These are phyloP conservation scores for Euclidium syriacum DNA, from an alignment of 345 rosid genomes.

Conservation along the genomic window DNA sequence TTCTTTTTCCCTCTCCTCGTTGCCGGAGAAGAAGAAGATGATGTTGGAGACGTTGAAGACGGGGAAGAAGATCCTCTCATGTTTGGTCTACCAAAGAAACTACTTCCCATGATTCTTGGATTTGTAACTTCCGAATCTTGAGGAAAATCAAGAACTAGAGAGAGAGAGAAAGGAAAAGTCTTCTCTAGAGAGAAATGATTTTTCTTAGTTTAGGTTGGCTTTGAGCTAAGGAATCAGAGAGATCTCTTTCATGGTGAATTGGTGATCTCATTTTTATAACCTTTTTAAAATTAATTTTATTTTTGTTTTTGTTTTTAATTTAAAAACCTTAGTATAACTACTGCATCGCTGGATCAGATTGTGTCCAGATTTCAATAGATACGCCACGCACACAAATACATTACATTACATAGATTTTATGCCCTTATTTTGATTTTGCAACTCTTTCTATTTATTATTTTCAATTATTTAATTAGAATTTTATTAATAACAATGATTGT, in stretches of 20 bases:
- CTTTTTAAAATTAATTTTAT: not conserved
- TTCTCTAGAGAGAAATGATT: not conserved
- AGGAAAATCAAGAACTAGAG: conserved; percentile 16
- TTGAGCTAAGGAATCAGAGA: conserved; percentile 32
- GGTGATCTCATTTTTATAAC: conserved; percentile 23
- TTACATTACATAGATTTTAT: conserved; percentile 61
- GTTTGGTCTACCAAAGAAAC: conserved; percentile 67
- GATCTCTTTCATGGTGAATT: conserved; percentile 36
- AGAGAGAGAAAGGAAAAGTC: conserved; percentile 23
- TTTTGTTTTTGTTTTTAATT: not conserved
- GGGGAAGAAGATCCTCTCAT: conserved; percentile 31
- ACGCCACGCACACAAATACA: conserved; percentile 38
- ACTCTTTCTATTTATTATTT: conserved; percentile 1
- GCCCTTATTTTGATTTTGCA: conserved; percentile 32
- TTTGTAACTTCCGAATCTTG: not conserved
- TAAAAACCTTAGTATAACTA: conserved; percentile 46
- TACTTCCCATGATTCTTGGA: conserved; percentile 54
- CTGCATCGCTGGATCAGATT: conserved; percentile 98
- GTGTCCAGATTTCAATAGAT: conserved; percentile 57
- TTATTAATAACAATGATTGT: conserved; percentile 24
- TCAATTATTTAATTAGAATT: not conserved
- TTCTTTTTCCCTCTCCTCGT: conserved; percentile 76
- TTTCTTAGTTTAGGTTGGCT: conserved; percentile 3
- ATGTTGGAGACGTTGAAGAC: conserved; percentile 23
- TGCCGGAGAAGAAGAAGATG: conserved; percentile 41